phyloP scores from a whole-genome alignment of 2,329 filamentous ascomycete genomes.

The Metarhizium guizhouense region DNA sequence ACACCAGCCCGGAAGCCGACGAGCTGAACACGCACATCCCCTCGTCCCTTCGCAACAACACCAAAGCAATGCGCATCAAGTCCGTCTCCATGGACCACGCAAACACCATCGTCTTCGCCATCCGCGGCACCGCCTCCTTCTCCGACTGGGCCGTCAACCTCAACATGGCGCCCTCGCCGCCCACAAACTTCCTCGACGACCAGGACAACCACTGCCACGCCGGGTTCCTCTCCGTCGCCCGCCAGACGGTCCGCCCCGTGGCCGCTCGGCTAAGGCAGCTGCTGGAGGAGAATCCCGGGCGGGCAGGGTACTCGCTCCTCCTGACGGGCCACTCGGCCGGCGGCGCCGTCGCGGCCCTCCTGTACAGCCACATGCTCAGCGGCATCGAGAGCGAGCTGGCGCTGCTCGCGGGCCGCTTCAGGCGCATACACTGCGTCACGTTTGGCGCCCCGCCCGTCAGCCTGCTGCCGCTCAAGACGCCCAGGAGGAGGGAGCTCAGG shows the following conservation, averaged over 20 bases:
- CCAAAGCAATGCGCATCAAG: conserved; percentile 80
- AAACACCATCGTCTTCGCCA: conserved; percentile 74
- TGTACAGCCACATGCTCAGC: conserved; percentile 75
- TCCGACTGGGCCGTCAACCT: conserved; percentile 85
- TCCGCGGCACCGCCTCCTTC: conserved; percentile 71
- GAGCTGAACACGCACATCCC: conserved; percentile 63
- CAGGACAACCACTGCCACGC: conserved; percentile 68
- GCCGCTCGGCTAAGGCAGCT: conserved; percentile 60
- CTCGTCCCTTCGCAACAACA: conserved; percentile 63
- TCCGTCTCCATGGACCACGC: conserved; percentile 69
- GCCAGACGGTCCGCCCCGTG: conserved; percentile 65
- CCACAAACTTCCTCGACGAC: conserved; percentile 68
- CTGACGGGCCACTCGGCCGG: conserved; percentile 84
- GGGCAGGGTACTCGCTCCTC: conserved; percentile 59
- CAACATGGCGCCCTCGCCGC: conserved; percentile 56
- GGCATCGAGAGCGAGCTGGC: conserved; percentile 59
- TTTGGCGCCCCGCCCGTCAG: conserved; percentile 79
- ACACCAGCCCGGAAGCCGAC: conserved; percentile 51
- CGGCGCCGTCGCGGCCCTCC: conserved; percentile 69
- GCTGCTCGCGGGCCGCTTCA: conserved; percentile 60
- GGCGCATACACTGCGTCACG: conserved; percentile 72
- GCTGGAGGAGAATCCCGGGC: conserved; percentile 60
- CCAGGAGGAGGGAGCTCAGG: conserved; percentile 34
- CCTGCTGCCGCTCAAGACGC: conserved; percentile 57
- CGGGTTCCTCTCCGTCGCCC: conserved; percentile 69